Evolutionary conservation across 371 early-diverging fungal species (phyloP), one percentile per base, ranked within the genome.

Genomic region (Parasitella parasitica): DNA sequence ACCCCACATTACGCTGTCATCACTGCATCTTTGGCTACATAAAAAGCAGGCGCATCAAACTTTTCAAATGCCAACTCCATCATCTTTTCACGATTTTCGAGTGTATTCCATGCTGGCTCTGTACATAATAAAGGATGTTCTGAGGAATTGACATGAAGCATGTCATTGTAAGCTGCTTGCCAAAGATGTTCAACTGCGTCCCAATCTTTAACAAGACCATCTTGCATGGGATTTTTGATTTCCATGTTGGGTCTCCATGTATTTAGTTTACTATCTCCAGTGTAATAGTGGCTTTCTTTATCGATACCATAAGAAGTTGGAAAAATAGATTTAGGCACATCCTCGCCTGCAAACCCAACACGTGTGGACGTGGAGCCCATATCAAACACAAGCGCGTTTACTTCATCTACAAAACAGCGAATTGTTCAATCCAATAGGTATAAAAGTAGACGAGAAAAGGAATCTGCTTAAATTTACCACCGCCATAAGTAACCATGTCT

Each of bases 321-420:
- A 54, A 94, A 90, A 24, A 93, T 89, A 5, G 87, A 88, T 61
- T 88, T 86, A 3, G 98, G 97, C 32, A 86, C 78, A 69, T 98
- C 97, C 70, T 97, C 97, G 51, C 98, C 98, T 18, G 97, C 94
- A 76, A 93, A 96, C 34, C 98, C 98, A 28, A 93, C 94, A 54
- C 93, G 91, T 39, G 91, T 90, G 74, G 89, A 87, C 26, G 90
- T 83, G 60, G 92, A 86, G 32, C 98, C 98, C 39, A 96, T 78
- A 70, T 97, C 97, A 61, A 98, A 70, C 41, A 98, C 96, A 35
- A 97, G 69, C 27, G 96, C 95, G 39, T 91, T 87, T 41, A 97
- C 97, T 77, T 96, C 97, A 84, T 96, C 97, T 93, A 77, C 16
- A 37, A 22, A 28, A 41, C 13, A 12, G 12, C 15, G 4, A 28